phyloP scores from a whole-genome alignment of 1,284 basidiomycete genomes.

The Trichosporon coremiiforme region DNA sequence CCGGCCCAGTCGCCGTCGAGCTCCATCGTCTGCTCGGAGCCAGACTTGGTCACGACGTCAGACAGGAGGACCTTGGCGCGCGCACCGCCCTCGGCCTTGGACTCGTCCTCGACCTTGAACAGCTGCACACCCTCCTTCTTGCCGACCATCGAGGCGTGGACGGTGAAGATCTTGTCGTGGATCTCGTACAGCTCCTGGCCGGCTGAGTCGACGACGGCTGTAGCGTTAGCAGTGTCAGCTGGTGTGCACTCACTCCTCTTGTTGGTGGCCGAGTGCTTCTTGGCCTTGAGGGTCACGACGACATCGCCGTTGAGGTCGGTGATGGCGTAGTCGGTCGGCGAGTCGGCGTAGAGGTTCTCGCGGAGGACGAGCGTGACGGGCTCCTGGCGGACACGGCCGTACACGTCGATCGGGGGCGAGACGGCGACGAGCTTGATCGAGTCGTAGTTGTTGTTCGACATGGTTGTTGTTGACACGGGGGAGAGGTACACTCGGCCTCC shows the following conservation, averaged over 20 bases:
- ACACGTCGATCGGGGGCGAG: neutral
- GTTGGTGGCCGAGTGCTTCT: slow-evolving; percentile 5
- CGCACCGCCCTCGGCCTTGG: slow-evolving; percentile 10
- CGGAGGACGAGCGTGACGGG: slow-evolving; percentile 9
- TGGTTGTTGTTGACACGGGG: neutral
- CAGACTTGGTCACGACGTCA: neutral
- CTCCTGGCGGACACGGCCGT: neutral
- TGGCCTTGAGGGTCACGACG: slow-evolving; percentile 14
- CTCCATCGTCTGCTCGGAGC: slow-evolving; percentile 7
- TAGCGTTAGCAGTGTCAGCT: neutral
- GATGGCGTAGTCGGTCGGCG: slow-evolving; percentile 10
- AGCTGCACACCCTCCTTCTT: slow-evolving; percentile 9
- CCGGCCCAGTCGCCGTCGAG: slow-evolving; percentile 15
- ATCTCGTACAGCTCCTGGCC: slow-evolving; percentile 11
- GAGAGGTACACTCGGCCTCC: neutral
- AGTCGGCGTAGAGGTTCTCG: slow-evolving; percentile 14
- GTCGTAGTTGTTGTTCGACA: neutral
- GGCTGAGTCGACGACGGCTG: neutral
- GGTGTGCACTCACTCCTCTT: neutral
- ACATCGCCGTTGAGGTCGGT: neutral
- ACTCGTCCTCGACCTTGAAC: slow-evolving; percentile 12
- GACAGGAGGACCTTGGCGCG: slow-evolving; percentile 11
- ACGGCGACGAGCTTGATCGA: slow-evolving; percentile 3
- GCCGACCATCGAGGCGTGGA: slow-evolving; percentile 11
- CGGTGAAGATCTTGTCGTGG: slow-evolving; percentile 10